Percentiles rank a stretch among this genome's conserved stretches.
Conservation (phyloP, 2,329 filamentous ascomycete genomes). For the Chaetoscypha palmicola region DNA sequence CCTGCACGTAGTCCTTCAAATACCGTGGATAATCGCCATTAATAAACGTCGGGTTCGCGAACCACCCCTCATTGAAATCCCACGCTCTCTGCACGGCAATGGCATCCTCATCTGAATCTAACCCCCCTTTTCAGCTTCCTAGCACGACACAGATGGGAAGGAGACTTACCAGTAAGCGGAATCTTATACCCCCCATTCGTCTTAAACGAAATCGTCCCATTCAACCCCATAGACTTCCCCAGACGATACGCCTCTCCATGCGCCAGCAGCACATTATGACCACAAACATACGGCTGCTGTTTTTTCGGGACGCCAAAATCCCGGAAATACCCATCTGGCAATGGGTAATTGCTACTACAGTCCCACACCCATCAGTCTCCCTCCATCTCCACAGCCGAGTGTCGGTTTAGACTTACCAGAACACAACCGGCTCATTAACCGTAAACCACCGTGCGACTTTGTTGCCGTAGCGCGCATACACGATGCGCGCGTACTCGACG, state of each 20-base stretch:
- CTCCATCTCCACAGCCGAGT: background rate
- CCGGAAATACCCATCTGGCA: slow-evolving; percentile 33
- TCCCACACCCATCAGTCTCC: background rate
- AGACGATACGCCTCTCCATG: slow-evolving; percentile 44
- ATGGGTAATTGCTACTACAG: slow-evolving; percentile 6
- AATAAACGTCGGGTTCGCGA: slow-evolving; percentile 47
- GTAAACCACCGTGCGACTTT: slow-evolving; percentile 45
- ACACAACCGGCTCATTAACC: slow-evolving; percentile 43
- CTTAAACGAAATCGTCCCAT: slow-evolving; percentile 40
- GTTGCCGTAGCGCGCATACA: slow-evolving; percentile 44
- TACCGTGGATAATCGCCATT: slow-evolving; percentile 43
- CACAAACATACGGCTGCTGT: slow-evolving; percentile 34
- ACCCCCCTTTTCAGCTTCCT: no score
- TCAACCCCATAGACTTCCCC: slow-evolving; percentile 45
- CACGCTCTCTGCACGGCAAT: slow-evolving; percentile 25
- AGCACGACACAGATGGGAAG: no score
- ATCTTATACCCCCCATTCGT: slow-evolving; percentile 40
- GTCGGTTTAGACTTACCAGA: slow-evolving; percentile 17
- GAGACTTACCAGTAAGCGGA: slow-evolving; percentile 32
- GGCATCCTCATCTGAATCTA: slow-evolving; percentile 25
- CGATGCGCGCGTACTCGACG: slow-evolving; percentile 44
- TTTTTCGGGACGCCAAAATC: slow-evolving; percentile 33
- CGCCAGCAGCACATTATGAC: slow-evolving; percentile 39
- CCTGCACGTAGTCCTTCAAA: slow-evolving; percentile 38
- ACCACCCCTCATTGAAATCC: slow-evolving; percentile 38